Evolutionary conservation across 176 grass and related monocot genomes (phyloP).

Genomic region (Avena sativa): DNA sequence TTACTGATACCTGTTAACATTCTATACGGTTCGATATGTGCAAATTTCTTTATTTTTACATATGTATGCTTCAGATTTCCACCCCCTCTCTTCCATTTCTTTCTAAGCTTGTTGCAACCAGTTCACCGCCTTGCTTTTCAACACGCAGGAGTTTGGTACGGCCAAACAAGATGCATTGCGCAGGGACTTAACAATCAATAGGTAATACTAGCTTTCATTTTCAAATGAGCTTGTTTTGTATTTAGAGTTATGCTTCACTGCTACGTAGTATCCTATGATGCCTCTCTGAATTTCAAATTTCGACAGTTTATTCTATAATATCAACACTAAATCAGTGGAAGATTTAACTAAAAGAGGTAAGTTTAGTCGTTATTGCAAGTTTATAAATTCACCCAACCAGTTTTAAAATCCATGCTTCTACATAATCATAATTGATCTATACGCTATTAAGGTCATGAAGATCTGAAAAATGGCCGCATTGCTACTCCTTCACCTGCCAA

Average conservation of each 20-base stretch:
- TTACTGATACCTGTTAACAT: too few relatives aligned
- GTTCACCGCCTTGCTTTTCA: too few relatives aligned
- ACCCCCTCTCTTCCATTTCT: too few relatives aligned
- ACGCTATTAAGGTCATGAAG: slow-evolving; percentile 66
- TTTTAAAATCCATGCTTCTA: background rate
- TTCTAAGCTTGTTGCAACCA: too few relatives aligned
- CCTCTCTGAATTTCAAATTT: slow-evolving; percentile 25
- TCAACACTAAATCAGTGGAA: slow-evolving; percentile 78
- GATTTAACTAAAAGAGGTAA: slow-evolving; percentile 88
- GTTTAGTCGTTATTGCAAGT: slow-evolving; percentile 24
- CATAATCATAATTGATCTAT: slow-evolving; percentile 34
- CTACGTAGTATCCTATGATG: background rate
- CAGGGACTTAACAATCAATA: slow-evolving; percentile 81
- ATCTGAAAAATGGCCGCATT: slow-evolving; percentile 74
- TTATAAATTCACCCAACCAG: background rate
- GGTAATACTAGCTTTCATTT: slow-evolving; percentile 47
- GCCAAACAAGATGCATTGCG: too few relatives aligned
- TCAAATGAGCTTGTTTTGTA: background rate
- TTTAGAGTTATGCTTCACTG: slow-evolving; percentile 20
- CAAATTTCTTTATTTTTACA: too few relatives aligned
- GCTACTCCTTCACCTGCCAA: slow-evolving; percentile 84
- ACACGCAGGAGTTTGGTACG: too few relatives aligned
- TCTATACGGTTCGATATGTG: too few relatives aligned
- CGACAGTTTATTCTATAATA: slow-evolving; percentile 77
- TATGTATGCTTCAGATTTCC: too few relatives aligned